Conservation (phyloP, 2,329 filamentous ascomycete genomes). For the Sarocladium brachiariae region DNA sequence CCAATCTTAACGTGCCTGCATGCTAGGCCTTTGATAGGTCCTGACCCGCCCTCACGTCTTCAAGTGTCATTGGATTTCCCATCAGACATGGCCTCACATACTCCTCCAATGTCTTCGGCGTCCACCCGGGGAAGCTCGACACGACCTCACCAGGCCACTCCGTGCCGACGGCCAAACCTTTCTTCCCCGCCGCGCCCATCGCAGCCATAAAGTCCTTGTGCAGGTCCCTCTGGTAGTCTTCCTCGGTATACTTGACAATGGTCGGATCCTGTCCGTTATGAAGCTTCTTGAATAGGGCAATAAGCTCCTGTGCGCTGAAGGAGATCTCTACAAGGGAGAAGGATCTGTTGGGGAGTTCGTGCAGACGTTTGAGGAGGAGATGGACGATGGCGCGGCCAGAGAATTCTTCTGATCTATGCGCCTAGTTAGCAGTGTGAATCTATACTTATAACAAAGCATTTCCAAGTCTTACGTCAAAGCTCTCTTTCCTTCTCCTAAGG, state of each 20-base stretch:
- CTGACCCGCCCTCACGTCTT: not conserved
- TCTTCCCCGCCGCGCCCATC: not conserved
- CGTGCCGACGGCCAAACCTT: not conserved
- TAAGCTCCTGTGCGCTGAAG: not conserved
- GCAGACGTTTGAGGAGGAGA: not conserved
- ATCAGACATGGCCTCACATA: conserved; percentile 4
- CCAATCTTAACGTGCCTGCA: no score
- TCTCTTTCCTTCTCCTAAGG: not conserved
- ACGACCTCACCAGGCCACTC: not conserved
- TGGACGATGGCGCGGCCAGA: conserved; percentile 2
- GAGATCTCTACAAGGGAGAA: not conserved
- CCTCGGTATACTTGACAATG: conserved; percentile 2
- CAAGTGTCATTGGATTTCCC: not conserved
- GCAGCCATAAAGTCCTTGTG: not conserved
- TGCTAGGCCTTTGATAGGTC: not conserved
- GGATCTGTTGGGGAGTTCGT: not conserved
- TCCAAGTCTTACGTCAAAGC: not conserved
- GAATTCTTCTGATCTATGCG: not conserved
- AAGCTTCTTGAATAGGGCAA: not conserved
- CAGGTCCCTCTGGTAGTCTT: not conserved
- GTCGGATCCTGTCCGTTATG: not conserved
- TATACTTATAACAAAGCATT: not conserved
- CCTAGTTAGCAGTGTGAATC: not conserved
- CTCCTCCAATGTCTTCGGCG: not conserved
- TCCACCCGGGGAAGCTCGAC: not conserved